Evolutionary conservation across 805 yeast species (phyloP).

Genomic region (Schwanniomyces polymorphus): DNA sequence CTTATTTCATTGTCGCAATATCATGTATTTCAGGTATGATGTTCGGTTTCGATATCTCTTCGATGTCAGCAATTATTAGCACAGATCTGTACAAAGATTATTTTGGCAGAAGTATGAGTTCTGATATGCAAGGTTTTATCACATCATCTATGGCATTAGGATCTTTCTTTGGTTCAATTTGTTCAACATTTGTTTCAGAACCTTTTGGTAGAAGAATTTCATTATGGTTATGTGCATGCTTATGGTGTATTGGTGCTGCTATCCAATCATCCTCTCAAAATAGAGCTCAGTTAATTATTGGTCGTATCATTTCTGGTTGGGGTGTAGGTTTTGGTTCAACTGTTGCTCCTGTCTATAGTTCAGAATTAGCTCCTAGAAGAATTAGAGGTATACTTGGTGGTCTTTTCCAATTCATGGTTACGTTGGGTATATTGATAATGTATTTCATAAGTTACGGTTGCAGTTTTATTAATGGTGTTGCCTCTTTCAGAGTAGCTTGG

Average conservation of each 20-base stretch:
- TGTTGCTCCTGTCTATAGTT: slow-evolving; percentile 29
- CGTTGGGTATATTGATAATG: slow-evolving; percentile 18
- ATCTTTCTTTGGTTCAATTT: slow-evolving; percentile 21
- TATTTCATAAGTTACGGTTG: slow-evolving; percentile 36
- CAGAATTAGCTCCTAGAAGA: slow-evolving; percentile 25
- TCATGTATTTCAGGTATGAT: slow-evolving; percentile 67
- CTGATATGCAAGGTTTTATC: slow-evolving; percentile 65
- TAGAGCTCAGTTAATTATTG: slow-evolving; percentile 23
- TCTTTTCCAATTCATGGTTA: slow-evolving; percentile 19
- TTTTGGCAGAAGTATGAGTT: slow-evolving; percentile 53
- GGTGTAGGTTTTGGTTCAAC: slow-evolving; percentile 30
- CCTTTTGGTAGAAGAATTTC: slow-evolving; percentile 24
- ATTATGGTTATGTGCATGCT: slow-evolving; percentile 19
- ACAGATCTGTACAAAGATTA: slow-evolving; percentile 32
- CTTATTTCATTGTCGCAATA: slow-evolving; percentile 52
- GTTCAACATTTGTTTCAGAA: slow-evolving; percentile 18
- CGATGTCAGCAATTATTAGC: slow-evolving; percentile 65
- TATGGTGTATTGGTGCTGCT: slow-evolving; percentile 29
- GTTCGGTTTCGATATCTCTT: slow-evolving; percentile 76
- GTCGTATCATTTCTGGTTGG: slow-evolving; percentile 29
- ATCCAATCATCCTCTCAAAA: slow-evolving; percentile 23
- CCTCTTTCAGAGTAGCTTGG: slow-evolving; percentile 44
- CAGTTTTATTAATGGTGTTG: slow-evolving; percentile 43
- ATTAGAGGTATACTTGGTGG: slow-evolving; percentile 23
- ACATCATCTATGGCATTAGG: slow-evolving; percentile 58